Evolutionary conservation across 2,329 filamentous ascomycete species (phyloP), one percentile per base, ranked within the genome.

Genomic region (Phyllosticta capitalensis): DNA sequence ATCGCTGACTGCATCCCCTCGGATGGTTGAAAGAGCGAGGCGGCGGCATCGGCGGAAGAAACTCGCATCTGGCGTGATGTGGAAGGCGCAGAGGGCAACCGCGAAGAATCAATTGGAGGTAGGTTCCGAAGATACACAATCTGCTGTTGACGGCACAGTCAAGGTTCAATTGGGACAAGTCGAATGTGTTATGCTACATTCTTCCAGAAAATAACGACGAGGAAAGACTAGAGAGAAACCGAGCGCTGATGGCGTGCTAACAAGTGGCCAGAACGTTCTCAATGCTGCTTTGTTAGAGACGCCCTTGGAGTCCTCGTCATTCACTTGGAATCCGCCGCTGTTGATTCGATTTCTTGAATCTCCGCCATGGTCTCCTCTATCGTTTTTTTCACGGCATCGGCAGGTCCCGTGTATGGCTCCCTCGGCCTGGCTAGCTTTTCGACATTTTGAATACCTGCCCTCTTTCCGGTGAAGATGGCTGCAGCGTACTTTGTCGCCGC

Each of bases 401-500:
- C 49, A 20, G 75, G 71, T 61, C 74, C 72, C 63, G 81, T 74
- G 66, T 88, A 88, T n/a, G 86, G 85, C 61, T 79, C 77, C 58
- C 85, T 76, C 0, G 84, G 84, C 68, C 72, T 74, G 69, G 87
- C 68, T 70, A 81, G 81, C 68, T 78, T 76, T 69, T 80, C 79
- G 1, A 84, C 70, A 3, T 69, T 83, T 1, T 78, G 78, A 45
- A 89, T 81, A 1, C 70, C 83, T 1, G 78, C 79, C 61, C 81
- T 78, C 49, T 88, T 81, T 1, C 83, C 86, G 33, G 82, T 82
- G 64, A 80, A 83, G 30, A 84, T 71, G 2, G 82, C 79, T 0
- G 83, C 84, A 0, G 85, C 86, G 67, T 86, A 88, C 72, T 89
- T 89, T n/a, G 82, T 83, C 1, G 78, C 77, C 9, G 84, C 84